Evolutionary conservation across 306 rosid genomes (phyloP).

Genomic region (Astragalus membranaceus): DNA sequence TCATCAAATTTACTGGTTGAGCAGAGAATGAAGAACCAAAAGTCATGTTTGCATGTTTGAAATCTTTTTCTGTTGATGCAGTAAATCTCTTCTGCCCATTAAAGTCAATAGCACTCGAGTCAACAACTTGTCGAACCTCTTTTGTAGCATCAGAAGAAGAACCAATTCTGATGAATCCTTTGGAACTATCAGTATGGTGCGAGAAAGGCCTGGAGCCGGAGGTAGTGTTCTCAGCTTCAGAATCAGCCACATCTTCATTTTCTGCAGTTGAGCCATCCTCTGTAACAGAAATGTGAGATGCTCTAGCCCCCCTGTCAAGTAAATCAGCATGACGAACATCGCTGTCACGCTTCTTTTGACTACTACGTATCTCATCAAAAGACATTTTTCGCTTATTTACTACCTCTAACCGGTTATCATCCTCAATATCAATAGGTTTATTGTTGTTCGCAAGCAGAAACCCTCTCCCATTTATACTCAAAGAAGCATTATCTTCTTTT

Average conservation of each 20-base stretch:
- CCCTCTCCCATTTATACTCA: conserved; percentile 63
- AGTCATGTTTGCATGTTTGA: conserved; percentile 45
- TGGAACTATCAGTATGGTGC: conserved; percentile 51
- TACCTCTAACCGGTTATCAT: conserved; percentile 48
- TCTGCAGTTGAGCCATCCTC: conserved; percentile 93
- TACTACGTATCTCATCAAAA: conserved; percentile 52
- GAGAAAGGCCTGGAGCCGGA: conserved; percentile 60
- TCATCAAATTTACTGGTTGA: conserved; percentile 64
- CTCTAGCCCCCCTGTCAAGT: conserved; percentile 57
- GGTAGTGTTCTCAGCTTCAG: conserved; percentile 80
- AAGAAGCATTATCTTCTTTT: conserved; percentile 52
- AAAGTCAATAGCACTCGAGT: conserved; percentile 37
- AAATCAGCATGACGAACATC: conserved; percentile 52
- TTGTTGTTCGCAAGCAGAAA: conserved; percentile 47
- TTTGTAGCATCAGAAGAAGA: conserved; percentile 57
- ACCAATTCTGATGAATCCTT: conserved; percentile 46
- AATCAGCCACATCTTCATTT: conserved; percentile 93
- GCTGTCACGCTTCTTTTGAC: conserved; percentile 65
- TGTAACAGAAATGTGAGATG: conserved; percentile 62
- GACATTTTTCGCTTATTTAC: conserved; percentile 57
- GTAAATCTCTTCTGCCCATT: conserved; percentile 66
- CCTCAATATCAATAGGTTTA: conserved; percentile 54
- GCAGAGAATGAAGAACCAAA: conserved; percentile 47
- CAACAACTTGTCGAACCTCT: conserved; percentile 45
- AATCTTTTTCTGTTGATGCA: conserved; percentile 54